Percentiles rank a stretch among this genome's conserved stretches.
phyloP scores from a whole-genome alignment of 805 yeast genomes.

The Tanozyma kutaoensis region DNA sequence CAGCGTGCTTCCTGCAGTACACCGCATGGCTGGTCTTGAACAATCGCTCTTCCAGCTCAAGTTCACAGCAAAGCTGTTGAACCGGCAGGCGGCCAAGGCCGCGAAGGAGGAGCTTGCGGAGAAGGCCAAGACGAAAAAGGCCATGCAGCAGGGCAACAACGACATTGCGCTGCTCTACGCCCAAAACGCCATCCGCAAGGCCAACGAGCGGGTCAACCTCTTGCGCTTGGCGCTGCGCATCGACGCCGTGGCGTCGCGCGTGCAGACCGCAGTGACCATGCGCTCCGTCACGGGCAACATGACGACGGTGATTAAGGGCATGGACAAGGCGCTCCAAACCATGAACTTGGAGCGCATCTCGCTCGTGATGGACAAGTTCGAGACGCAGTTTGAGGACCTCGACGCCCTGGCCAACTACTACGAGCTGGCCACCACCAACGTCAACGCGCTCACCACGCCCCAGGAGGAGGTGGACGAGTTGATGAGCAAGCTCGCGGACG shows the following conservation, averaged over 20 bases:
- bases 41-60: slow-evolving; percentile 15
- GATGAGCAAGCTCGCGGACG: slow-evolving; percentile 90
- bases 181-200: slow-evolving; percentile 87
- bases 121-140: slow-evolving; percentile 81
- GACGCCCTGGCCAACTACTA: slow-evolving; percentile 91
- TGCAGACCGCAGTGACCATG: slow-evolving; percentile 98
- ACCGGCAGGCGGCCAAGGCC: slow-evolving; percentile 80
- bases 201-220: slow-evolving; percentile 73
- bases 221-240: slow-evolving; percentile 76
- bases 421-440: slow-evolving; percentile 78
- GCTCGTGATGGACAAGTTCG: slow-evolving; percentile 94
- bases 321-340: slow-evolving; percentile 91
- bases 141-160: slow-evolving; percentile 69
- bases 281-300: slow-evolving; percentile 86
- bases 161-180: slow-evolving; percentile 94
- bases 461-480: slow-evolving; percentile 89
- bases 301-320: slow-evolving; percentile 86
- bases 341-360: slow-evolving; percentile 93
- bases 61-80: slow-evolving; percentile 90
- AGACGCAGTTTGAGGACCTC: slow-evolving; percentile 87
- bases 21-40: slow-evolving; percentile 15
- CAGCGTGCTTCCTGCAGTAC: no score
- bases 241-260: slow-evolving; percentile 92
- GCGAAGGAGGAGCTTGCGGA: slow-evolving; percentile 83
- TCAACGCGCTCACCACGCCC: slow-evolving; percentile 82